A percentile compares a stretch with the other conserved stretches of the same genome.
phyloP scores from a whole-genome alignment of 768 basidiomycete genomes.

The Filobasidium wieringae region DNA sequence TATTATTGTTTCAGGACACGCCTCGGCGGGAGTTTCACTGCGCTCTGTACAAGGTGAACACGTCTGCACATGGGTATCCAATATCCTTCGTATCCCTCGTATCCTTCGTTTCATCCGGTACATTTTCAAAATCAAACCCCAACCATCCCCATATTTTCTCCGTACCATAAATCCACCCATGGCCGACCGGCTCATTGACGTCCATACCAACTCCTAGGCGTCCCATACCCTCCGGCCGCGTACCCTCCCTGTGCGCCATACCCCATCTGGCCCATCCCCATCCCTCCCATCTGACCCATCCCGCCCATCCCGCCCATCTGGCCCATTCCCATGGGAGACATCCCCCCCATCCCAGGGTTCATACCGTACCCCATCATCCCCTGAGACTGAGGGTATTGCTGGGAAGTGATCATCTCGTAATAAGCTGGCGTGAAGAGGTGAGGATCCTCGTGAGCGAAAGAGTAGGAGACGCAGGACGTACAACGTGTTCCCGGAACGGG shows the following conservation, averaged over 20 bases:
- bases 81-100: not conserved
- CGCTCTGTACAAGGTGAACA: too few relatives aligned
- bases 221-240: constrained; percentile 27
- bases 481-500: constrained; percentile 1
- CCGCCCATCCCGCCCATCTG: not conserved
- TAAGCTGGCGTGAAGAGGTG: not conserved
- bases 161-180: not conserved
- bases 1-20: too few relatives aligned
- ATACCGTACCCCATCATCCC: too few relatives aligned
- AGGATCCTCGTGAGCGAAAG: not conserved
- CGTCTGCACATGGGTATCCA: not conserved
- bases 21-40: too few relatives aligned
- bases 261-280: constrained; percentile 37
- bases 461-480: not conserved
- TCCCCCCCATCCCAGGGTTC: not conserved
- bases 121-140: not conserved
- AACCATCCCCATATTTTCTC: not conserved
- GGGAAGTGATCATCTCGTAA: not conserved
- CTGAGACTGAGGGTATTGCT: too few relatives aligned
- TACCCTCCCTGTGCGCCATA: not conserved
- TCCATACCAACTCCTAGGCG: constrained; percentile 29
- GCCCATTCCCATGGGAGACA: not conserved
- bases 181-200: constrained; percentile 14
- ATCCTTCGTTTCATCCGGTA: too few relatives aligned
- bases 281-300: constrained; percentile 42